These are phyloP conservation scores for Physaria fendleri DNA, from an alignment of 345 rosid genomes.

Conservation along the genomic window DNA sequence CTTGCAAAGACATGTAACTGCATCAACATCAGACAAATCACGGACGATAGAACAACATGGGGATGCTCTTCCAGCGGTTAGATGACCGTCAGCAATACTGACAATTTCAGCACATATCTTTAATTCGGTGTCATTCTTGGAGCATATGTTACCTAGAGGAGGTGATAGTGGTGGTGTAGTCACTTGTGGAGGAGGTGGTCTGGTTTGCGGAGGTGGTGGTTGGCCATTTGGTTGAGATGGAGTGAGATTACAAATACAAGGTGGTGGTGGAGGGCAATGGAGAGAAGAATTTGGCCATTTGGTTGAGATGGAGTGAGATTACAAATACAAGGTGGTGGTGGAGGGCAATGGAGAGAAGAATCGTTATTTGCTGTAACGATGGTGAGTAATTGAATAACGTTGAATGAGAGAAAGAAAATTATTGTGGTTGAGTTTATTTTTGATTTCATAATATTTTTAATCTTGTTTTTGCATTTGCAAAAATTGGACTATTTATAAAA, in stretches of 20 bases:
- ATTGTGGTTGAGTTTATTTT: not conserved
- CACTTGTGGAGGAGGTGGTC: not conserved
- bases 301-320: not conserved
- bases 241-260: conserved; percentile 6
- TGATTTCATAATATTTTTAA: not conserved
- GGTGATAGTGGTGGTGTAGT: not conserved
- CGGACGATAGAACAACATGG: not conserved
- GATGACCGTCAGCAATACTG: not conserved
- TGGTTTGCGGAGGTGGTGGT: not conserved
- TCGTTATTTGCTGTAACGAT: not conserved
- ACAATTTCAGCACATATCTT: not conserved
- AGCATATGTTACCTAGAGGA: not conserved
- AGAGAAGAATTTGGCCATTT: not conserved
- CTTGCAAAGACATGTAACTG: not conserved
- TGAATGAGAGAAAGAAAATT: not conserved
- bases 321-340: conserved; percentile 15
- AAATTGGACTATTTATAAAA: not conserved
- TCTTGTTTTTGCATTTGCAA: not conserved
- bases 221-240: not conserved
- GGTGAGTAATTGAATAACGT: not conserved
- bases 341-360: not conserved
- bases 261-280: conserved; percentile 11
- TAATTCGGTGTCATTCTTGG: not conserved
- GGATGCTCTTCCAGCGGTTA: not conserved
- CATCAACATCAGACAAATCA: not conserved